Evolutionary conservation across 2,329 filamentous ascomycete species (phyloP).

Genomic region (Herpotrichia juniperi): DNA sequence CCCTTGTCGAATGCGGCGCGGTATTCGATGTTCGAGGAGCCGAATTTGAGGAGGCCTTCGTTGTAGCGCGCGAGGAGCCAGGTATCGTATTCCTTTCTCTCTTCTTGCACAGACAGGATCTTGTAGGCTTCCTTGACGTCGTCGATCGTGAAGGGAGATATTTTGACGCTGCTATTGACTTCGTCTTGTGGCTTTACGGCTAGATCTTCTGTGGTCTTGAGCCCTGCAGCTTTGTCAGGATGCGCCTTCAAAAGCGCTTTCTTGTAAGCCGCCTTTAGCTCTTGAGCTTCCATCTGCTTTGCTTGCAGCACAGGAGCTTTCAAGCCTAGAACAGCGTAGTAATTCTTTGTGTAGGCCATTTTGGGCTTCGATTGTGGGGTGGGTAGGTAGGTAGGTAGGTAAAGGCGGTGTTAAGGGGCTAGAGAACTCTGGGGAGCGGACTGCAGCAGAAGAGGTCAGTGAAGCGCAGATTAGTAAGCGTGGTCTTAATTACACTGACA

Average conservation of each 20-base stretch:
- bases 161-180: neutral
- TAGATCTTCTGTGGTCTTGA: neutral
- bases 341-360: conserved; percentile 35
- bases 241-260: conserved; percentile 63
- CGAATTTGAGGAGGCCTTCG: neutral
- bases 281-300: neutral
- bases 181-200: neutral
- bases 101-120: conserved; percentile 53
- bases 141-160: conserved; percentile 57
- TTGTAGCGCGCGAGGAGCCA: conserved; percentile 12
- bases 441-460: too few species aligned
- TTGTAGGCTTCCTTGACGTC: conserved; percentile 65
- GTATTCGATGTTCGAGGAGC: neutral
- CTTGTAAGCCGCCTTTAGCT: conserved; percentile 56
- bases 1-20: conserved; percentile 2
- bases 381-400: neutral
- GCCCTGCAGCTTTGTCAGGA: conserved; percentile 58
- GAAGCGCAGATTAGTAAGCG: too few species aligned
- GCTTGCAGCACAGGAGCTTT: conserved; percentile 5
- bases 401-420: too few species aligned
- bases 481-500: too few species aligned
- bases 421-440: too few species aligned
- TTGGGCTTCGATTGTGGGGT: neutral
- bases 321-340: conserved; percentile 36
- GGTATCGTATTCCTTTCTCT: conserved; percentile 51